Percentiles rank a stretch among this genome's conserved stretches.
phyloP scores from a whole-genome alignment of 306 rosid species.

The Cucurbita maxima region DNA sequence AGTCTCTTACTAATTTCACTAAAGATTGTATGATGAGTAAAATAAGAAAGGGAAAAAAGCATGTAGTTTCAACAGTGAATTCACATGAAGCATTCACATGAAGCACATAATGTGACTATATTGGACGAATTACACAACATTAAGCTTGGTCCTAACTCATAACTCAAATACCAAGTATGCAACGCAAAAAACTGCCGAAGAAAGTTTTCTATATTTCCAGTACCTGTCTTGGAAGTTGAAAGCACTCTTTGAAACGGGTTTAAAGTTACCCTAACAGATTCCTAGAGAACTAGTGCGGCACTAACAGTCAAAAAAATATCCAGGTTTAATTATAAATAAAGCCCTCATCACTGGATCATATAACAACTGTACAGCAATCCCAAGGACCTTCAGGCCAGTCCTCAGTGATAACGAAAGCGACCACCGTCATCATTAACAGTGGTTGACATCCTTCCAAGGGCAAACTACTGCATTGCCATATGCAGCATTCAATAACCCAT shows the following conservation, averaged over 20 bases:
- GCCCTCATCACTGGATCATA: neutral
- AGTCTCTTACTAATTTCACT: too few species aligned
- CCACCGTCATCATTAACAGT: neutral
- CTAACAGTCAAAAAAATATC: neutral
- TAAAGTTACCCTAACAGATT: neutral
- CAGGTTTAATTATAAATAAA: neutral
- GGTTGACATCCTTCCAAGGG: neutral
- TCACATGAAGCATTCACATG: too few species aligned
- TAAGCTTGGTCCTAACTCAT: too few species aligned
- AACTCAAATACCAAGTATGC: neutral
- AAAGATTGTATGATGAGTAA: too few species aligned
- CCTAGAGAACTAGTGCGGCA: neutral
- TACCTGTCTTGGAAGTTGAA: neutral
- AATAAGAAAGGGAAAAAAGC: too few species aligned
- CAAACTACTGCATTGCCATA: neutral
- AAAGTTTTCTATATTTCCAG: neutral
- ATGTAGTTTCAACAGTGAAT: too few species aligned
- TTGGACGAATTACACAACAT: neutral
- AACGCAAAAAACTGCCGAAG: neutral
- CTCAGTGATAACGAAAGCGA: neutral
- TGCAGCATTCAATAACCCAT: neutral
- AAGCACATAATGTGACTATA: neutral
- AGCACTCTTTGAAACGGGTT: neutral
- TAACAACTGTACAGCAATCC: conserved; percentile 2
- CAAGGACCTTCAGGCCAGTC: neutral